These are phyloP conservation scores for Didymella sp. DNA, from an alignment of 2,329 filamentous ascomycete species.

Conservation along the genomic window DNA sequence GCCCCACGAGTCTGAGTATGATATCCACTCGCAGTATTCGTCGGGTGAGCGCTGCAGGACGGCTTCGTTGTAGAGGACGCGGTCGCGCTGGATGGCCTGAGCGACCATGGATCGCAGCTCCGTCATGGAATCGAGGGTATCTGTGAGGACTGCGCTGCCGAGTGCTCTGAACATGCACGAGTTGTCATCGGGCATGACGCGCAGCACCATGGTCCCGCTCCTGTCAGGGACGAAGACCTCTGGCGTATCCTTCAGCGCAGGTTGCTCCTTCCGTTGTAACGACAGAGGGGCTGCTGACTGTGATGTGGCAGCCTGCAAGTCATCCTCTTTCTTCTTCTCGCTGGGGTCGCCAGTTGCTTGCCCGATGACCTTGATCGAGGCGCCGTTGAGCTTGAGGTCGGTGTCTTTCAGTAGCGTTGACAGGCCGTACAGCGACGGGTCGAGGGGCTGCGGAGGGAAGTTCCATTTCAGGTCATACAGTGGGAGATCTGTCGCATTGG, in stretches of 20 bases:
- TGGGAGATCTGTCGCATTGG: slow-evolving; percentile 67
- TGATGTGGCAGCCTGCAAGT: slow-evolving; percentile 20
- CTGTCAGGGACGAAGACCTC: slow-evolving; percentile 65
- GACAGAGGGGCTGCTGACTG: slow-evolving; percentile 45
- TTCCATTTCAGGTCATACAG: slow-evolving; percentile 82
- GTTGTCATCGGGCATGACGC: slow-evolving; percentile 97
- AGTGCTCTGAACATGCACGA: slow-evolving; percentile 93
- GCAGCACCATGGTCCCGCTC: slow-evolving; percentile 69
- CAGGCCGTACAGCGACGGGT: slow-evolving; percentile 62
- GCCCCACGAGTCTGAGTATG: slow-evolving; percentile 83
- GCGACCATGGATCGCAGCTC: slow-evolving; percentile 80
- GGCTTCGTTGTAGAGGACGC: slow-evolving; percentile 74
- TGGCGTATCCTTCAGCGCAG: slow-evolving; percentile 64
- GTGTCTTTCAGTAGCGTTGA: slow-evolving; percentile 61
- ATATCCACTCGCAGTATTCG: slow-evolving; percentile 83
- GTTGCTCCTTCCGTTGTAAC: slow-evolving; percentile 53
- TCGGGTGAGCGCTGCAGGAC: slow-evolving; percentile 74
- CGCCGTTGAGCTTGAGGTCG: slow-evolving; percentile 69
- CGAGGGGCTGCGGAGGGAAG: slow-evolving; percentile 77
- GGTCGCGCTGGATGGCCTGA: slow-evolving; percentile 75
- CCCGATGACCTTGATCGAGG: slow-evolving; percentile 70
- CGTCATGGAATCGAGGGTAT: slow-evolving; percentile 68
- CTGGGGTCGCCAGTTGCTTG: slow-evolving; percentile 50
- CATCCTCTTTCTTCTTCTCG: slow-evolving; percentile 23
- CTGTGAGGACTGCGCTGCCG: slow-evolving; percentile 75